Evolutionary conservation across 2,329 filamentous ascomycete species (phyloP).

Genomic region (Trichoderma sp.): DNA sequence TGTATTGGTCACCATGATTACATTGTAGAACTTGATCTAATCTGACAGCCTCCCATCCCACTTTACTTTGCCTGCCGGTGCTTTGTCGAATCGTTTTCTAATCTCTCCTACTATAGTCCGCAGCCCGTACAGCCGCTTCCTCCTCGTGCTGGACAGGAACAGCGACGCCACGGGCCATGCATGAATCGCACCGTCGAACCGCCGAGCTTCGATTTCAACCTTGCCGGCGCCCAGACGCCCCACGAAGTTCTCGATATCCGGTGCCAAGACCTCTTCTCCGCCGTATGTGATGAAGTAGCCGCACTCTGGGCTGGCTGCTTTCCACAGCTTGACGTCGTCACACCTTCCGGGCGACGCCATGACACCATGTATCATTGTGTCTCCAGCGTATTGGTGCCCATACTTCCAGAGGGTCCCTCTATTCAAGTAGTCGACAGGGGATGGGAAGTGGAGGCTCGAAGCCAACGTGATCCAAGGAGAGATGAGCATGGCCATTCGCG

Average conservation of each 20-base stretch:
- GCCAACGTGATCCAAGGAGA: slow-evolving; percentile 78
- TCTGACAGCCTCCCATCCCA: slow-evolving; percentile 46
- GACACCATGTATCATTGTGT: slow-evolving; percentile 33
- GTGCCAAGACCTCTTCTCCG: slow-evolving; percentile 72
- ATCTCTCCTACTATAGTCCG: slow-evolving; percentile 39
- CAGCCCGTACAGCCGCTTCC: slow-evolving; percentile 53
- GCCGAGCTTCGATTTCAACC: slow-evolving; percentile 53
- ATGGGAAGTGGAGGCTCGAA: slow-evolving; percentile 64
- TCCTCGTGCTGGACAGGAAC: slow-evolving; percentile 50
- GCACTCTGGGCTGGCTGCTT: slow-evolving; percentile 58
- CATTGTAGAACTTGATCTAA: slow-evolving; percentile 61
- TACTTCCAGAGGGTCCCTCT: slow-evolving; percentile 64
- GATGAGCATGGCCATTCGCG: slow-evolving; percentile 64
- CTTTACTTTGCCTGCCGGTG: slow-evolving; percentile 21
- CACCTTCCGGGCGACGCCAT: slow-evolving; percentile 66
- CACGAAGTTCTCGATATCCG: slow-evolving; percentile 63
- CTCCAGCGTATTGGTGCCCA: slow-evolving; percentile 64
- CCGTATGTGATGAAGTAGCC: slow-evolving; percentile 73
- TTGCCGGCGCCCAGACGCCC: slow-evolving; percentile 52
- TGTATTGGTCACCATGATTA: slow-evolving; percentile 32
- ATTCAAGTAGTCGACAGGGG: slow-evolving; percentile 72
- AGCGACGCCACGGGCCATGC: slow-evolving; percentile 75
- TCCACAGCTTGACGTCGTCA: slow-evolving; percentile 64
- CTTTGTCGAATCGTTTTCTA: slow-evolving; percentile 31
- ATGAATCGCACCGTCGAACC: slow-evolving; percentile 68